Evolutionary conservation across 768 basidiomycete species (phyloP).

Genomic region (Hydnum rufescens): DNA sequence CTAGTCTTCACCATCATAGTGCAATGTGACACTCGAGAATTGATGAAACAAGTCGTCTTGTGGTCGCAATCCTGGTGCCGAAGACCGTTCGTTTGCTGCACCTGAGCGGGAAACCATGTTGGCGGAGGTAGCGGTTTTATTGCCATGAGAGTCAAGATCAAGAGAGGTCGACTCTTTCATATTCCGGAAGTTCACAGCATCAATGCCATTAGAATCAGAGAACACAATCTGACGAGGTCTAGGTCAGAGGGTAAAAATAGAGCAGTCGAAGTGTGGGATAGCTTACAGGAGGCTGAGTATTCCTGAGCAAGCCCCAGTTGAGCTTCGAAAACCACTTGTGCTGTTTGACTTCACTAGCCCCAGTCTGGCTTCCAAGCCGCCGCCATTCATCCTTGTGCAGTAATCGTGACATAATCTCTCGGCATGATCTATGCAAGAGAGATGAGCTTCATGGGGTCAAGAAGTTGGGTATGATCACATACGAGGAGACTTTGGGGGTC

Average conservation of each 20-base stretch:
- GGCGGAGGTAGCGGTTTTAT: neutral
- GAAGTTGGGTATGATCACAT: constrained; percentile 17
- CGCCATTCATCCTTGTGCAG: constrained; percentile 83
- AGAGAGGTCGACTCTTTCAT: constrained; percentile 81
- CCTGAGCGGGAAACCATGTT: neutral
- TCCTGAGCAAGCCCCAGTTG: constrained; percentile 90
- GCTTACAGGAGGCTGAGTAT: constrained; percentile 56
- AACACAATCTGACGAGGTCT: constrained; percentile 50
- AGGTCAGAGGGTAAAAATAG: neutral
- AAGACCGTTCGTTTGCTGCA: constrained; percentile 22
- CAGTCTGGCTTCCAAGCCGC: constrained; percentile 76
- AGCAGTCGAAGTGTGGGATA: neutral
- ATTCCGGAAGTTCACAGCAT: constrained; percentile 78
- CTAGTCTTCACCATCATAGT: constrained; percentile 73
- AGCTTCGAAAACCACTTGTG: constrained; percentile 97
- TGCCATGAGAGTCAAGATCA: constrained; percentile 41
- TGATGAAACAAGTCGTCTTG: constrained; percentile 61
- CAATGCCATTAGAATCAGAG: constrained; percentile 50
- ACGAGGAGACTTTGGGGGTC: constrained; percentile 56
- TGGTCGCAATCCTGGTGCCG: constrained; percentile 12
- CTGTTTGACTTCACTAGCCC: constrained; percentile 95
- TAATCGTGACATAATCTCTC: constrained; percentile 69
- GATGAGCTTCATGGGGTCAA: neutral
- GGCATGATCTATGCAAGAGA: constrained; percentile 44
- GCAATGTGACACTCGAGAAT: constrained; percentile 68